phyloP scores from a whole-genome alignment of 1,284 basidiomycete species.

The Blastosporella zonata region DNA sequence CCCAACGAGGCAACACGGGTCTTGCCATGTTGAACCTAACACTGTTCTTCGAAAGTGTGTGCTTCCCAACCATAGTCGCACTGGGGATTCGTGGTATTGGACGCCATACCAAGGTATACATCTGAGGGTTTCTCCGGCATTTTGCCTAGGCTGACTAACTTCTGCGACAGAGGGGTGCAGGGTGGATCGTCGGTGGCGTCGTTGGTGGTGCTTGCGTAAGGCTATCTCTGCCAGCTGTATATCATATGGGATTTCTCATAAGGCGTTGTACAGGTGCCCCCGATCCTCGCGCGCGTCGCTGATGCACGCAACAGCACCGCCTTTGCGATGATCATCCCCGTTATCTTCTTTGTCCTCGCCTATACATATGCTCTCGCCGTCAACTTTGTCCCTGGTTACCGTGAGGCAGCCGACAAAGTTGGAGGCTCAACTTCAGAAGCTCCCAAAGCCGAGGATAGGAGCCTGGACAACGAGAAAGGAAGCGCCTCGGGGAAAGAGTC shows the following conservation, averaged over 20 bases:
- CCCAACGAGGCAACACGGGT: slow-evolving; percentile 27
- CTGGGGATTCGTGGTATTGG: slow-evolving; percentile 33
- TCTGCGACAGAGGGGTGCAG: slow-evolving; percentile 24
- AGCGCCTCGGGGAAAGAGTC: slow-evolving; percentile 9
- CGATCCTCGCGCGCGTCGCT: slow-evolving; percentile 30
- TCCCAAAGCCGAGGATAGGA: not conserved
- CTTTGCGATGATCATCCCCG: slow-evolving; percentile 31
- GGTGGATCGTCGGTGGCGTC: slow-evolving; percentile 32
- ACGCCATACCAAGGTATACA: slow-evolving; percentile 30
- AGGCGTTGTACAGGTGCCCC: slow-evolving; percentile 23
- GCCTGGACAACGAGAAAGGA: slow-evolving; percentile 16
- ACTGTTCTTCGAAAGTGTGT: slow-evolving; percentile 35
- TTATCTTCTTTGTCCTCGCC: slow-evolving; percentile 29
- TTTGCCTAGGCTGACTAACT: not conserved
- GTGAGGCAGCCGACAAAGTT: slow-evolving; percentile 26
- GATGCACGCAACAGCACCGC: slow-evolving; percentile 32
- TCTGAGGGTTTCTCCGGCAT: not conserved
- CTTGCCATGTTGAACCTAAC: slow-evolving; percentile 30
- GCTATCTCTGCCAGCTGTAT: not conserved
- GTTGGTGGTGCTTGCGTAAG: slow-evolving; percentile 31
- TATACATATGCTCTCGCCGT: slow-evolving; percentile 28
- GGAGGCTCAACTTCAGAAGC: slow-evolving; percentile 7
- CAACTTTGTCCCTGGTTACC: slow-evolving; percentile 31
- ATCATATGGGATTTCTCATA: not conserved
- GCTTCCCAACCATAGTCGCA: slow-evolving; percentile 36